These are phyloP conservation scores for Zygnema circumcarinatum DNA, from an alignment of 139 green algal species.

Conservation along the genomic window DNA sequence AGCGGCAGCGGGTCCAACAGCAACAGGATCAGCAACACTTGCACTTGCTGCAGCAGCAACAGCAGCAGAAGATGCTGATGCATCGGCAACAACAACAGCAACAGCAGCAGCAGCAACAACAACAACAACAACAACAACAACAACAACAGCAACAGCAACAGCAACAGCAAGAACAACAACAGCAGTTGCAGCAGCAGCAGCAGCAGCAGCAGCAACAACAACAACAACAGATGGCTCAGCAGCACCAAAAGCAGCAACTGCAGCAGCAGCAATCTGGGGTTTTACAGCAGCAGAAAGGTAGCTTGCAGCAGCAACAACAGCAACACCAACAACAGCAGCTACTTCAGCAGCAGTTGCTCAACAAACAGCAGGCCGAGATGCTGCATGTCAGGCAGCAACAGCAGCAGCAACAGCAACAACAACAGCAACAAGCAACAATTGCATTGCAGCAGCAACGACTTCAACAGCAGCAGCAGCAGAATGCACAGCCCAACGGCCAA, in stretches of 20 bases:
- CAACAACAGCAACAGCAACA: background rate
- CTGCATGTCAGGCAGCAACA: background rate
- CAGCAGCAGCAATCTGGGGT: background rate
- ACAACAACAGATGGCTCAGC: slow-evolving; percentile 2
- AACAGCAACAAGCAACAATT: slow-evolving; percentile 3
- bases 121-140: slow-evolving; percentile 15
- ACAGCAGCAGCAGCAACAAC: slow-evolving; percentile 2
- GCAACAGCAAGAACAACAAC: slow-evolving; percentile 2
- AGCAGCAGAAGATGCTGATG: background rate
- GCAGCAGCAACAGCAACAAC: slow-evolving; percentile 21
- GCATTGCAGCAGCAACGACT: background rate
- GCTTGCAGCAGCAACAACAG: background rate
- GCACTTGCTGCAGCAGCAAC: background rate
- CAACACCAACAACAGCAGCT: slow-evolving; percentile 8
- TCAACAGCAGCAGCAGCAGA: slow-evolving; percentile 21
- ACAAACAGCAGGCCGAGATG: background rate
- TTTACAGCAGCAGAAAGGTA: slow-evolving; percentile 1
- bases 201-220: slow-evolving; percentile 6
- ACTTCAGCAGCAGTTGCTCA: background rate
- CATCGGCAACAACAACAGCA: slow-evolving; percentile 5
- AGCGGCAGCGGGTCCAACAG: background rate
- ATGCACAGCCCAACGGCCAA: background rate
- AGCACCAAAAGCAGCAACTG: slow-evolving; percentile 25
- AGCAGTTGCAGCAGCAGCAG: slow-evolving; percentile 6
- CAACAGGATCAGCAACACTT: slow-evolving; percentile 8